Percentiles rank a stretch among this genome's conserved stretches.
phyloP scores from a whole-genome alignment of 345 rosid species.

The Eucalyptus tenuipes region DNA sequence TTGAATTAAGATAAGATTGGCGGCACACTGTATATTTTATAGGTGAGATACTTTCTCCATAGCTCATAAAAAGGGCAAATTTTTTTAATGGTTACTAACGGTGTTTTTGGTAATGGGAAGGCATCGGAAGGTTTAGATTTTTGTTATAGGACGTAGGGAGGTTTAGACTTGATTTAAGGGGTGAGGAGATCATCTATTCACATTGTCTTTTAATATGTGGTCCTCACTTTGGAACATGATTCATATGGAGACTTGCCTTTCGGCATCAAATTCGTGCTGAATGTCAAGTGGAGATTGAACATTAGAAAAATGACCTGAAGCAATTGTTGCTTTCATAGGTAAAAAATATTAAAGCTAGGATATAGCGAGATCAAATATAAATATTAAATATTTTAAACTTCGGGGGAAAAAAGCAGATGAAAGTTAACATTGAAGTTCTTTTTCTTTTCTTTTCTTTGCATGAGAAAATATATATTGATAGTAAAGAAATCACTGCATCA shows the following conservation, averaged over 20 bases:
- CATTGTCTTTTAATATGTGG: not conserved
- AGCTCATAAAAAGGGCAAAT: not conserved
- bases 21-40: not conserved
- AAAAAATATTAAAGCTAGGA: too few species aligned
- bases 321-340: not conserved
- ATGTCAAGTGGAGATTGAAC: not conserved
- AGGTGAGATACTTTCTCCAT: not conserved
- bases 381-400: not conserved
- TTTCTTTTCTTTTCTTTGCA: too few species aligned
- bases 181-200: not conserved
- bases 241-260: not conserved
- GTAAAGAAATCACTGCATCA: not conserved
- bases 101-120: not conserved
- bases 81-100: not conserved
- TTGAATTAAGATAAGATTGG: not conserved
- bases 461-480: not conserved
- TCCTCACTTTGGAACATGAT: not conserved
- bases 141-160: not conserved
- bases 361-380: not conserved
- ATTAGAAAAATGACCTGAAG: not conserved
- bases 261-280: not conserved
- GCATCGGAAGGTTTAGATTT: not conserved
- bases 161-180: not conserved
- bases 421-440: not conserved
- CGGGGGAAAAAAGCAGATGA: not conserved